Evolutionary conservation across 768 basidiomycete genomes (phyloP).

Genomic region (Mycena galopus): DNA sequence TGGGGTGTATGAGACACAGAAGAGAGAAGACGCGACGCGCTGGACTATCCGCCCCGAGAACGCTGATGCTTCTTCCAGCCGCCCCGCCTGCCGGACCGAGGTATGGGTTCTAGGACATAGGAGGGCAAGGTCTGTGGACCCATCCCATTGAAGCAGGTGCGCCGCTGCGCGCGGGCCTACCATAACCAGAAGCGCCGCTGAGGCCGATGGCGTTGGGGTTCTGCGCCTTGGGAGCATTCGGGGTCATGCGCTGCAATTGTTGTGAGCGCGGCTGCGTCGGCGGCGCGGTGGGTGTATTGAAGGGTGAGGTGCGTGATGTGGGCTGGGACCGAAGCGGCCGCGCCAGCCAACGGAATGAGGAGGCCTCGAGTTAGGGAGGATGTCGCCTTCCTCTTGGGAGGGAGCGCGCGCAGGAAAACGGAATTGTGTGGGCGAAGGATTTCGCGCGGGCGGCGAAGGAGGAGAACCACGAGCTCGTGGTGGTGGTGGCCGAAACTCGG

Average conservation of each 20-base stretch:
- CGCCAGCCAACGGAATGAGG: neutral
- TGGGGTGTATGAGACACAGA: too few relatives aligned
- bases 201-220: neutral
- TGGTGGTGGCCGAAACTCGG: too few relatives aligned
- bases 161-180: neutral
- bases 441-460: neutral
- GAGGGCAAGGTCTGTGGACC: slow-evolving; percentile 17
- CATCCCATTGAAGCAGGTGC: slow-evolving; percentile 15
- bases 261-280: slow-evolving; percentile 38
- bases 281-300: too few relatives aligned
- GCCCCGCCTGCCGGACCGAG: neutral
- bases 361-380: slow-evolving; percentile 10
- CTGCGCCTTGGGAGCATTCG: slow-evolving; percentile 36
- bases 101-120: neutral
- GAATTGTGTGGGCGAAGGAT: neutral
- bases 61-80: neutral
- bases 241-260: slow-evolving; percentile 27
- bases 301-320: neutral
- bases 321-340: neutral
- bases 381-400: slow-evolving; percentile 31
- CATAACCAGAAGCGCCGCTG: neutral
- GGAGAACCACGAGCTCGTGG: too few relatives aligned
- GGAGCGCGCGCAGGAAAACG: slow-evolving; percentile 7
- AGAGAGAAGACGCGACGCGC: neutral
- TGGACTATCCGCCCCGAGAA: neutral